These are phyloP conservation scores for Pichia cephalocereana DNA, from an alignment of 805 yeast species.

Conservation along the genomic window DNA sequence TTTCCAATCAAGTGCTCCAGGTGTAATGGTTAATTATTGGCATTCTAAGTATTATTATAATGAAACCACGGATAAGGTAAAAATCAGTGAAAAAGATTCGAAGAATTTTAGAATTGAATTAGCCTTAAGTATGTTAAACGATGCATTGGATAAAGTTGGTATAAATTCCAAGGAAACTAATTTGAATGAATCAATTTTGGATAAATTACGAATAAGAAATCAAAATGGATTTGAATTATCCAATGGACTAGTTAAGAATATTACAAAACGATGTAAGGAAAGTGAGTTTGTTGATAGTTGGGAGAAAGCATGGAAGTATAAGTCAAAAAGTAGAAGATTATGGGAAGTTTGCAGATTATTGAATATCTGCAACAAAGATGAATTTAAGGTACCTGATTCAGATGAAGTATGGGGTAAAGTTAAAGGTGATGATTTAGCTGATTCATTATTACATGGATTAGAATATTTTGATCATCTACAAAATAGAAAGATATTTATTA, in stretches of 20 bases:
- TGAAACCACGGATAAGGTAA: not conserved
- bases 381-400: constrained; percentile 2
- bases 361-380: constrained; percentile 12
- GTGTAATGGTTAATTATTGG: constrained; percentile 26
- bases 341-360: constrained; percentile 20
- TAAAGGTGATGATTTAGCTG: constrained; percentile 61
- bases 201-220: too few species aligned
- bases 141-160: not conserved
- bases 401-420: constrained; percentile 12
- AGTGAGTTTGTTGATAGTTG: not conserved
- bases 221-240: not conserved
- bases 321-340: constrained; percentile 16
- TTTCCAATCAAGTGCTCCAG: constrained; percentile 4
- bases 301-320: constrained; percentile 9
- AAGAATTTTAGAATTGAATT: constrained; percentile 9
- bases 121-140: constrained; percentile 2
- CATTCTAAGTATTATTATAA: not conserved
- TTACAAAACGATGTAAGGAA: not conserved
- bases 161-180: too few species aligned
- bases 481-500: constrained; percentile 6
- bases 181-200: too few species aligned
- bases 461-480: constrained; percentile 38
- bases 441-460: constrained; percentile 53
- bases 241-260: not conserved
- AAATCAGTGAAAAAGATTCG: not conserved